These are phyloP conservation scores for Aspergillus ochraceus DNA, from an alignment of 2,329 filamentous ascomycete species.

Conservation along the genomic window DNA sequence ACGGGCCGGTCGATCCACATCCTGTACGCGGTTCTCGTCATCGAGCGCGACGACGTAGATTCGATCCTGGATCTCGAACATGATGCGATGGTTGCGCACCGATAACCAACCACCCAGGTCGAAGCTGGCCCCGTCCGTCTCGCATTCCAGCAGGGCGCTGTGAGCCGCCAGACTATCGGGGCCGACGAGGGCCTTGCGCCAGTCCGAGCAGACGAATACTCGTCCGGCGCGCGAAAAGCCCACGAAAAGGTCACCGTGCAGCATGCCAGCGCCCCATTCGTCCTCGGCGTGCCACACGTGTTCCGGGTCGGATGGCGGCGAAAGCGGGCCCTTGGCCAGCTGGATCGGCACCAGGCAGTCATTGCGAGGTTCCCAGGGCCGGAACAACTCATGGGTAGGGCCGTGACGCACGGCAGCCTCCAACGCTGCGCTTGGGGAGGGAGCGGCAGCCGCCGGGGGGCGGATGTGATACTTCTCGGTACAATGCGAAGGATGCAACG, in stretches of 20 bases:
- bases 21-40: constrained; percentile 31
- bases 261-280: constrained; percentile 51
- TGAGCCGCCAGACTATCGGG: constrained; percentile 24
- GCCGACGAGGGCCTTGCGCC: constrained; percentile 39
- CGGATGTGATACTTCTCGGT: constrained; percentile 37
- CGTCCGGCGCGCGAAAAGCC: constrained; percentile 46
- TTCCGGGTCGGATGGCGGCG: constrained; percentile 20
- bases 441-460: constrained; percentile 22
- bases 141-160: constrained; percentile 43
- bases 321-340: constrained; percentile 27
- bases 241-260: constrained; percentile 43
- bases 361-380: constrained; percentile 20
- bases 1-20: constrained; percentile 18
- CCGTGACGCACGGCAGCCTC: constrained; percentile 21
- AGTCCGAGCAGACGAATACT: constrained; percentile 47
- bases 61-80: constrained; percentile 47
- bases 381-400: constrained; percentile 19
- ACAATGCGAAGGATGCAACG: constrained; percentile 36
- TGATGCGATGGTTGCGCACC: constrained; percentile 42
- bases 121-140: constrained; percentile 42
- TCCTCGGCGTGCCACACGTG: constrained; percentile 37
- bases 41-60: constrained; percentile 46
- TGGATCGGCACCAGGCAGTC: constrained; percentile 30
- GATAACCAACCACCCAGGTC: constrained; percentile 51
- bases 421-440: constrained; percentile 4